Base-by-base conservation (phyloP, 2,329 filamentous ascomycete genomes). In the Geosmithia putterillii region DNA sequence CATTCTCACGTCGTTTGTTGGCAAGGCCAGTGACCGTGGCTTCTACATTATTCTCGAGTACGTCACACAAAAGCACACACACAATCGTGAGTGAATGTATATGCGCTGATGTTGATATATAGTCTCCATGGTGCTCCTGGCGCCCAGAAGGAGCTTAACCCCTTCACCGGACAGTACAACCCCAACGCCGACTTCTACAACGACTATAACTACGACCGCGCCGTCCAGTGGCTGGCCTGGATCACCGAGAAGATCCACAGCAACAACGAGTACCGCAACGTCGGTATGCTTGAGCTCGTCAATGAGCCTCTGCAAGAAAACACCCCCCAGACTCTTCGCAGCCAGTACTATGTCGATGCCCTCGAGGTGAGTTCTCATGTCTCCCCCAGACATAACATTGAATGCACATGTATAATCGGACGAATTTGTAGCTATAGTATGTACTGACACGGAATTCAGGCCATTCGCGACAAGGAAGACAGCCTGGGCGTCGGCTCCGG, bases 241-340 rank as follows among this genome's bases (percentile, higher is more conserved):
- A 69, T 80, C 51, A 67, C 71, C 10, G 61, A 66, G 34, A 60
- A 65, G 35, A 67, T 76, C 45, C 73, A 78, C 53, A 59, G 52
- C 35, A 67, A 64, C 46, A 42, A 57, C 32, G 64, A 63, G 23
- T 74, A 71, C 53, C 58, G 66, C 43, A 76, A 71, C 38, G 74
- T 79, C 21, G 74, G 74, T 44, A 78, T 76, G 68, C 54, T 80
- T 34, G 67, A 74, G 52, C 56, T 79, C 12, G 60, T 79, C 43
- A 80, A 79, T 50, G 76, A 80, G 53, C 75, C 76, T 3, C 54
- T 69, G 10, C 64, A 65, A 41, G 48, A 47, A 37, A 55, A 64
- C 41, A 3, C 23, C 10, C 25, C 40, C 23, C 15, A 44, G 18
- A 35, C 43, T 3, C 38, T 44, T 34, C 38, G 43, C 1, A 44